These are phyloP conservation scores for Nakataea oryzae DNA, from an alignment of 2,329 filamentous ascomycete species.

Conservation along the genomic window DNA sequence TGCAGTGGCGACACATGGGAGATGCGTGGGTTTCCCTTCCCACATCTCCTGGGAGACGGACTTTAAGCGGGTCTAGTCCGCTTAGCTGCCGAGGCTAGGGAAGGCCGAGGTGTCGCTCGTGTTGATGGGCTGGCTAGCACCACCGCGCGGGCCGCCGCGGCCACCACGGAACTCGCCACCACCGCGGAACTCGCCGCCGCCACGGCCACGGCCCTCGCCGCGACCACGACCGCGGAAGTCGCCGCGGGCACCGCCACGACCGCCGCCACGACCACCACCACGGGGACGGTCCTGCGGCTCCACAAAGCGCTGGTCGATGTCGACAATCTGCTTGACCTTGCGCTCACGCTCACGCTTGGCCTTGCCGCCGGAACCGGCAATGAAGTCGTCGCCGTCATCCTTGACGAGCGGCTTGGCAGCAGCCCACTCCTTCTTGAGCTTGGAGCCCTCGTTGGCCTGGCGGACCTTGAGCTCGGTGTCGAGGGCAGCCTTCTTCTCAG, in stretches of 20 bases:
- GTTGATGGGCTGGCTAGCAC: conserved; percentile 39
- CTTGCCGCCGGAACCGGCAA: conserved; percentile 67
- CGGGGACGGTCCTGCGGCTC: conserved; percentile 55
- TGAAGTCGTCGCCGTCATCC: conserved; percentile 64
- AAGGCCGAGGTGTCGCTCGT: conserved; percentile 47
- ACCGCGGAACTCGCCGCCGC: conserved; percentile 32
- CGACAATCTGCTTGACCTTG: conserved; percentile 82
- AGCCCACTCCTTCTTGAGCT: conserved; percentile 87
- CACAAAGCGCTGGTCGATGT: conserved; percentile 77
- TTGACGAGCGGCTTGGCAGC: conserved; percentile 63
- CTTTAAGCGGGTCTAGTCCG: not conserved
- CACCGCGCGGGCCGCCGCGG: conserved; percentile 10
- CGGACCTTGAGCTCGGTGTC: conserved; percentile 62
- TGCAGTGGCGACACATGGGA: not conserved
- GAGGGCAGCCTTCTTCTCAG: conserved; percentile 67
- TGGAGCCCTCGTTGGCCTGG: conserved; percentile 85
- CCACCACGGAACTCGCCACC: conserved; percentile 30
- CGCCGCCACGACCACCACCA: conserved; percentile 41
- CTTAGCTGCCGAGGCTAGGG: conserved; percentile 44
- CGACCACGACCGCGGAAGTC: conserved; percentile 36
- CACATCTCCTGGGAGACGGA: not conserved
- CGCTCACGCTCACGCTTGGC: conserved; percentile 75
- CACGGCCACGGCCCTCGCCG: conserved; percentile 33
- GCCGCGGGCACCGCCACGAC: conserved; percentile 31
- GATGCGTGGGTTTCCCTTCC: not conserved